Evolutionary conservation across 768 basidiomycete genomes (phyloP), one percentile per base, ranked within the genome.

Genomic region (Coprinopsis sp.): DNA sequence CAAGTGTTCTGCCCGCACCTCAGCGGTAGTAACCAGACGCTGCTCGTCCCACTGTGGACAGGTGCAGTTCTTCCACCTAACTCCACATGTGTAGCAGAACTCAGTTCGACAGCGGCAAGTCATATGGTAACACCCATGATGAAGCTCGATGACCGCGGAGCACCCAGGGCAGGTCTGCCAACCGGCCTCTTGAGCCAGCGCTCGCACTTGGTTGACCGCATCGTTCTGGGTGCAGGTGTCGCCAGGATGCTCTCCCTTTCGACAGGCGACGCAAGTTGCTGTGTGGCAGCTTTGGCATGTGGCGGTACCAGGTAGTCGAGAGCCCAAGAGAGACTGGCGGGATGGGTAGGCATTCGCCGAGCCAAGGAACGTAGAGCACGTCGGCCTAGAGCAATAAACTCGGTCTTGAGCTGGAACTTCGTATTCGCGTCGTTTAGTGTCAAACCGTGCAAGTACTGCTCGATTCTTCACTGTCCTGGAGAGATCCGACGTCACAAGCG

Each of bases 91-190:
- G 55, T 87, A 84, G 54, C 83, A 85, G 59, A 85, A 84, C 52
- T 85, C 57, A 0, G 69, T 64, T 5, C 67, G 60, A 56, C 81
- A 82, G 18, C 71, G 68, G 50, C 82, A 85, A 12, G 73, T 81
- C 64, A 85, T 83, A 39, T 85, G 83, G 57, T 74, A 79, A 50
- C 83, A 84, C 0, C 83, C 82, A 4, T 67, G 54, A 14, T 63
- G 55, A 13, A 82, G 68, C 51, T 85, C 83, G 30, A 84, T 70
- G 38, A 84, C 67, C 13, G 69, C 63, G 4, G 67, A 54, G 54
- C 83, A 85, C 4, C 69, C 69, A 0, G 82, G 82, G 55, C 83
- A 85, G 0, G 78, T 82, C 53, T 83, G 78, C 82, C 79, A 84
- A 10, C 65, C 64, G 37, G 73, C 50, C 25, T 65, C 51, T 2